A percentile compares a stretch with the other conserved stretches of the same genome.
phyloP scores from a whole-genome alignment of 2,329 filamentous ascomycete species.

The Stromatinia cepivora region DNA sequence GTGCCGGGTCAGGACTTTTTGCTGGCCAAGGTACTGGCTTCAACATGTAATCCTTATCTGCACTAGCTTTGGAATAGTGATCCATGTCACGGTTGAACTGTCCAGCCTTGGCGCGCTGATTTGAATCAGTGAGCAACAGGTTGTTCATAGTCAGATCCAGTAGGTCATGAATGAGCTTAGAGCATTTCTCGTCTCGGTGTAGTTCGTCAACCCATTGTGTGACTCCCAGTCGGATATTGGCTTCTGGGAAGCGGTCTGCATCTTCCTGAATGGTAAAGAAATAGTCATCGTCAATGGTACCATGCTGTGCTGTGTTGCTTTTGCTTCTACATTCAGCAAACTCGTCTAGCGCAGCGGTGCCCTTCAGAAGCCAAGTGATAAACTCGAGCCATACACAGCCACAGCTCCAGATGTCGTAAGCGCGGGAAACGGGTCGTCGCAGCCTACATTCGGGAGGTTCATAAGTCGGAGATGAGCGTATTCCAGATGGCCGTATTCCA shows the following conservation, averaged over 20 bases:
- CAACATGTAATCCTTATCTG: conserved; percentile 27
- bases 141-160: conserved; percentile 27
- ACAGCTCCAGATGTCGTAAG: conserved; percentile 44
- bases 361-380: conserved; percentile 42
- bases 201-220: conserved; percentile 24
- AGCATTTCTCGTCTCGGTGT: conserved; percentile 27
- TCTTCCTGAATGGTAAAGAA: conserved; percentile 30
- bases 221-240: conserved; percentile 8
- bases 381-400: conserved; percentile 44
- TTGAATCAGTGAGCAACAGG: conserved; percentile 27
- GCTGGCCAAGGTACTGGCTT: conserved; percentile 15
- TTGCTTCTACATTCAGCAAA: conserved; percentile 27
- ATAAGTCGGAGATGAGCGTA: conserved; percentile 40
- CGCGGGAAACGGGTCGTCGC: conserved; percentile 38
- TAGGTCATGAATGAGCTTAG: conserved; percentile 27
- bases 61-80: neutral
- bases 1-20: neutral
- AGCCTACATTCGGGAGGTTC: conserved; percentile 45
- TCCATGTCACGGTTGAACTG: conserved; percentile 19
- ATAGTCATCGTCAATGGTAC: conserved; percentile 30
- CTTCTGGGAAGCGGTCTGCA: neutral
- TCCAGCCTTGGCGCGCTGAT: conserved; percentile 10
- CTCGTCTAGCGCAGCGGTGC: conserved; percentile 26
- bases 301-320: neutral
- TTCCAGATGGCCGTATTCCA: conserved; percentile 28